phyloP scores from a whole-genome alignment of 23 red algal genomes.

The Cyanidioschyzon merolae region DNA sequence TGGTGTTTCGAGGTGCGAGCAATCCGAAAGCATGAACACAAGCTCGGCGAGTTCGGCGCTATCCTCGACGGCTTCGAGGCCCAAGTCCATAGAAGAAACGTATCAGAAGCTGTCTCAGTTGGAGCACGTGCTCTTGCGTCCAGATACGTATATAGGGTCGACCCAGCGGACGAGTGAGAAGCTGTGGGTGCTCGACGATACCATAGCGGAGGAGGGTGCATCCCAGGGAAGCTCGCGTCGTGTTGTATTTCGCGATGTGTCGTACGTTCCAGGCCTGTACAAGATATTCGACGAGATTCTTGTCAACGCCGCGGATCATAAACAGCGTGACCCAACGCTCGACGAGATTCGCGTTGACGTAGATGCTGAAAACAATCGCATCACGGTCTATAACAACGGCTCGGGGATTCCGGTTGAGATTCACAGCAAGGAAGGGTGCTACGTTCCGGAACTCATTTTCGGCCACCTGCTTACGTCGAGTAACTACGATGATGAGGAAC shows the following conservation, averaged over 20 bases:
- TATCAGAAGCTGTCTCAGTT: constrained; percentile 28
- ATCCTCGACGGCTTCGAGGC: background rate
- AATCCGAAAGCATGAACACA: too few species aligned
- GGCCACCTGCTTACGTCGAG: constrained; percentile 27
- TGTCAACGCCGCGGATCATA: constrained; percentile 31
- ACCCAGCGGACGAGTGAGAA: constrained; percentile 12
- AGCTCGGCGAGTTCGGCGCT: background rate
- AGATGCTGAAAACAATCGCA: constrained; percentile 18
- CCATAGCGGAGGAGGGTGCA: background rate
- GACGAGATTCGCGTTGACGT: constrained; percentile 23
- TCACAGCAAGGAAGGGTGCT: constrained; percentile 20
- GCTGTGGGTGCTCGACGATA: constrained; percentile 17
- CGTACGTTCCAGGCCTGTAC: constrained; percentile 24
- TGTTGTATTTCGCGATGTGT: constrained; percentile 15
- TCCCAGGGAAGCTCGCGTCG: background rate
- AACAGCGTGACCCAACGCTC: constrained; percentile 21
- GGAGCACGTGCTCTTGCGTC: constrained; percentile 29
- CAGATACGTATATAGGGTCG: constrained; percentile 30
- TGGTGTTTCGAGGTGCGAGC: too few species aligned
- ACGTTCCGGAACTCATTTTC: constrained; percentile 31
- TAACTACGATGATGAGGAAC: constrained; percentile 27
- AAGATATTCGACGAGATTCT: constrained; percentile 36
- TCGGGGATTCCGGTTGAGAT: constrained; percentile 25
- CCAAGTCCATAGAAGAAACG: constrained; percentile 24
- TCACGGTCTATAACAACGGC: constrained; percentile 30